A percentile compares a stretch with the other conserved stretches of the same genome.
Conservation (phyloP, 805 yeast species). For the Candida coquimbonensis region DNA sequence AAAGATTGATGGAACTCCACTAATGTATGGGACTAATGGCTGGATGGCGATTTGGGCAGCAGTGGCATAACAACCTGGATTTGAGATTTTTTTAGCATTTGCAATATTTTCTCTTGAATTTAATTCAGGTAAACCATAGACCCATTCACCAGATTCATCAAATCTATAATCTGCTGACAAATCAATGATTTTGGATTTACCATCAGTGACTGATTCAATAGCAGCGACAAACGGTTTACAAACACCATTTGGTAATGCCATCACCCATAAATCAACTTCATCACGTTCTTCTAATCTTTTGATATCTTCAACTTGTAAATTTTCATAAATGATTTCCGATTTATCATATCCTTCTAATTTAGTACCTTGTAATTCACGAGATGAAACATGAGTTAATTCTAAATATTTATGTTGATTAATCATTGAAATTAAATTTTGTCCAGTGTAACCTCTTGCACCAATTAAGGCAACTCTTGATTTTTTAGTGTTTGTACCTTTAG, state of each 20-base stretch:
- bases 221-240: conserved; percentile 85
- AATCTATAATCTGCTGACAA: conserved; percentile 95
- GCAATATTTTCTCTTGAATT: conserved; percentile 61
- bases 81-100: conserved; percentile 74
- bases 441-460: conserved; percentile 98
- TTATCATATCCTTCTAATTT: conserved; percentile 84
- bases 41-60: conserved; percentile 92
- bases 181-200: conserved; percentile 80
- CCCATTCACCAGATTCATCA: conserved; percentile 83
- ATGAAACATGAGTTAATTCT: conserved; percentile 88
- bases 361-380: conserved; percentile 89
- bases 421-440: conserved; percentile 83
- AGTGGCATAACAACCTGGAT: conserved; percentile 99
- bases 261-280: conserved; percentile 93
- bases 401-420: conserved; percentile 83
- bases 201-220: conserved; percentile 55
- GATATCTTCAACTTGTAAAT: conserved; percentile 83
- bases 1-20: conserved; percentile 76
- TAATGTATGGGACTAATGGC: conserved; percentile 65
- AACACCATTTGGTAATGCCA: conserved; percentile 98
- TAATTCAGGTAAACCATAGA: conserved; percentile 92
- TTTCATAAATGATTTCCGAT: conserved; percentile 71
- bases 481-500: conserved; percentile 52
- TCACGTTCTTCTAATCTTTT: conserved; percentile 65
- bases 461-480: conserved; percentile 80